Base-by-base conservation (phyloP, 176 grass and related monocot genomes). In the Canna indica region DNA sequence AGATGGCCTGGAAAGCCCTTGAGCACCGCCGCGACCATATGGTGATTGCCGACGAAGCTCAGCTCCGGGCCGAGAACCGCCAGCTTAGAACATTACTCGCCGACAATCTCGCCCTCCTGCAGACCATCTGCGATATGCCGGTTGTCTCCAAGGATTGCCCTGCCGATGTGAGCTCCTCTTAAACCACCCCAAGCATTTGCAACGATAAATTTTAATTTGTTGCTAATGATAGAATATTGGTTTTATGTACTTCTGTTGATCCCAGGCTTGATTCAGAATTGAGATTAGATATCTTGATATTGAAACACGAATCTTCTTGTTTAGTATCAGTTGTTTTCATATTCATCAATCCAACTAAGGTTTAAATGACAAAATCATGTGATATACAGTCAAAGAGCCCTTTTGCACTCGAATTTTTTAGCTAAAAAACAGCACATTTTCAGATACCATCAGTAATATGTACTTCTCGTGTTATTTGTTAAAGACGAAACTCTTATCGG, bases 81-180 rank as follows among this genome's bases (percentile, higher is more conserved):
- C 44, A 81, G 47, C 88, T 96, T 36, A 79, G 91, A 46, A 77
- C 80, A 59, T 79, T 84, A 28, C 83, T 96, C 52, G 75, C 88
- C 18, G 86, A 84, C 52, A 84, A 96, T 65, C 79, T 96, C 50
- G 73, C 75, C 10, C 30, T 96, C 72, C 85, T 91, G 29, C 88
- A 84, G 30, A 85, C 85, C 36, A 65, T 96, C 36, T 84, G 81
- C 47, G 77, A 80, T 47, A 79, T 72, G 25, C 85, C 85, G 29
- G 70, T 53, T 71, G 67, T 96, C 59, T 88, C 88, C 10, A 62
- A 75, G 62, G 85, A 96, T 58, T 91, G 91, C 32, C 91, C 91
- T 67, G 78, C 88, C 47, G 91, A 96, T 60, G 91, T 96, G 76
- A 86, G 85, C 36, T 0, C 17, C 26, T 57, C 6, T 60, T 18